Evolutionary conservation across 2,329 filamentous ascomycete species (phyloP).

Genomic region (Paecilomyces sp.): DNA sequence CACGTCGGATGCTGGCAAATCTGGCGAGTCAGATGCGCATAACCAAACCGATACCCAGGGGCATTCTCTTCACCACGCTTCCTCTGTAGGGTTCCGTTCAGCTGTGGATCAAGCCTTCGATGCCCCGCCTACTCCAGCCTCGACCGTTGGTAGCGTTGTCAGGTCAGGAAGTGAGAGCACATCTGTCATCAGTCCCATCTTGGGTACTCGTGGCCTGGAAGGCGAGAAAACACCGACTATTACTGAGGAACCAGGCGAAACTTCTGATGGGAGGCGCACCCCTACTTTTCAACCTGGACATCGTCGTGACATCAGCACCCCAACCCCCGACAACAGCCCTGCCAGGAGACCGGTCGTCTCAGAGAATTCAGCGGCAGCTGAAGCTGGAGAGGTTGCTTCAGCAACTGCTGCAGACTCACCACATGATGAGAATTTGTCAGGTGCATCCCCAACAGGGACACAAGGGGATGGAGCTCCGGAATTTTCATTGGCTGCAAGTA

Average conservation of each 20-base stretch:
- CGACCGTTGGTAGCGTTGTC: conserved; percentile 46
- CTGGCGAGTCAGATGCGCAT: conserved; percentile 5
- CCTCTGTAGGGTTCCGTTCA: conserved; percentile 50
- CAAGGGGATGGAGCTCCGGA: not conserved
- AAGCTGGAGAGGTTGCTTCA: conserved; percentile 39
- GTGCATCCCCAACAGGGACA: not conserved
- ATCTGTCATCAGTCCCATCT: conserved; percentile 59
- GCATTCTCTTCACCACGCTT: conserved; percentile 42
- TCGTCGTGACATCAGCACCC: conserved; percentile 52
- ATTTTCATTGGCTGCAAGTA: not conserved
- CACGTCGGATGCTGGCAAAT: conserved; percentile 7
- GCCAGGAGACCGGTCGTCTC: conserved; percentile 52
- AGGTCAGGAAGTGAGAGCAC: conserved; percentile 59
- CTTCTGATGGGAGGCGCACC: conserved; percentile 17
- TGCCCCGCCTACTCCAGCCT: conserved; percentile 46
- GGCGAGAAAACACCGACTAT: conserved; percentile 47
- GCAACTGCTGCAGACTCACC: conserved; percentile 23
- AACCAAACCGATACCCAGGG: conserved; percentile 10
- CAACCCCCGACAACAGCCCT: conserved; percentile 53
- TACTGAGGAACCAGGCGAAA: conserved; percentile 44
- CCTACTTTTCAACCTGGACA: conserved; percentile 46
- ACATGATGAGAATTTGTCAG: not conserved
- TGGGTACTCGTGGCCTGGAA: conserved; percentile 35
- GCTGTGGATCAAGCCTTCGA: conserved; percentile 62
- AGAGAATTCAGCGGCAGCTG: conserved; percentile 30